A percentile compares a stretch with the other conserved stretches of the same genome.
phyloP scores from a whole-genome alignment of 2,329 filamentous ascomycete genomes.

The Ilyonectria sp. region DNA sequence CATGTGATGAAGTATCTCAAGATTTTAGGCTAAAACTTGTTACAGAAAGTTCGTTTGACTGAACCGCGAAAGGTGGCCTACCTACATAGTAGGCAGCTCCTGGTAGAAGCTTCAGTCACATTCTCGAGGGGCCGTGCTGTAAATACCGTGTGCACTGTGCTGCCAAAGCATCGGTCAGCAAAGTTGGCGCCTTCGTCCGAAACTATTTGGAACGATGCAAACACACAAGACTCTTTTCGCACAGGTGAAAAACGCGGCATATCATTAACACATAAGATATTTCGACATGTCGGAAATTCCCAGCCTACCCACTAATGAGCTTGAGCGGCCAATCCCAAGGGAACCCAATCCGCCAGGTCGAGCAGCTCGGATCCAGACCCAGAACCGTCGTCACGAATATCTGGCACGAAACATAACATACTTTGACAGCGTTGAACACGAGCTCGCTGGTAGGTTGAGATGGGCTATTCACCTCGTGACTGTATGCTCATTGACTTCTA shows the following conservation, averaged over 20 bases:
- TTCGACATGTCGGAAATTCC: conserved; percentile 1
- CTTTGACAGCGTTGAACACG: conserved; percentile 71
- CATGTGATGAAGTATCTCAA: no score
- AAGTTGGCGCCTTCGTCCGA: background rate
- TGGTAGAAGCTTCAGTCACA: background rate
- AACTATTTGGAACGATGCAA: background rate
- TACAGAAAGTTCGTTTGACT: no score
- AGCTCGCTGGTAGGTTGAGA: conserved; percentile 63
- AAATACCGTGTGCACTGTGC: conserved; percentile 8
- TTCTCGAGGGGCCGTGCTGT: background rate
- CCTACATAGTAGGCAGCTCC: no score
- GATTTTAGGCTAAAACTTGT: no score
- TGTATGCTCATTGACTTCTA: conserved; percentile 43
- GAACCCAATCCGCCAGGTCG: conserved; percentile 59
- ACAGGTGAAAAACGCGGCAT: background rate
- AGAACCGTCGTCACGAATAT: conserved; percentile 85
- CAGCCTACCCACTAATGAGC: background rate
- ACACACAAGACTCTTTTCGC: background rate
- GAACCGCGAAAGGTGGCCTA: no score
- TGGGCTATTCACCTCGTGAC: background rate
- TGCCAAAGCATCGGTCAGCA: conserved; percentile 1
- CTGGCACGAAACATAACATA: conserved; percentile 81
- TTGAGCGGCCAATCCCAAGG: conserved; percentile 60
- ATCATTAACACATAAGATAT: background rate
- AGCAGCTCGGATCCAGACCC: conserved; percentile 68